Conservation (phyloP, 441 rosid species). For the Populus trichocarpa region DNA sequence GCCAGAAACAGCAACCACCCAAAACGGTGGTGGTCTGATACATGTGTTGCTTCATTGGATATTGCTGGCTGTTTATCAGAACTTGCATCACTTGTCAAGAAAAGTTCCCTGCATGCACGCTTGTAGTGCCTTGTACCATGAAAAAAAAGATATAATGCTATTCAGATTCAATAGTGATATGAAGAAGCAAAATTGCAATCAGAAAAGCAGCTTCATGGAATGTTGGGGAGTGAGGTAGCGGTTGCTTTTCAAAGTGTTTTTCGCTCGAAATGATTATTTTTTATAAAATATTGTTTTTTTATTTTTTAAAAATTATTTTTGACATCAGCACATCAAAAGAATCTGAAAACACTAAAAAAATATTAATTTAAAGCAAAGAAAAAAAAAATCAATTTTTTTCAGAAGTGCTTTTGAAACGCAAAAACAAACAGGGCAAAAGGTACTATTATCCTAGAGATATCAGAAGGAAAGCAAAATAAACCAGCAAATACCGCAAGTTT, state of each 20-base stretch:
- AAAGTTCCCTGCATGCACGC: slow-evolving; percentile 71
- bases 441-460: background rate
- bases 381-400: background rate
- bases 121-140: slow-evolving; percentile 64
- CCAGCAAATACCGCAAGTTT: background rate
- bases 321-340: too few relatives aligned
- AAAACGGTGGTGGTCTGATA: slow-evolving; percentile 66
- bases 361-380: too few relatives aligned
- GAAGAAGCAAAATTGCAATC: background rate
- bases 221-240: too few relatives aligned
- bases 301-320: too few relatives aligned
- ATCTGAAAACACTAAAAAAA: too few relatives aligned
- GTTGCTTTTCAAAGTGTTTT: too few relatives aligned
- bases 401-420: too few relatives aligned
- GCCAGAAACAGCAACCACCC: slow-evolving; percentile 97
- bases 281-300: too few relatives aligned
- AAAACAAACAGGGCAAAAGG: background rate
- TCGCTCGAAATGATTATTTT: too few relatives aligned
- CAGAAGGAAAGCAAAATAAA: background rate
- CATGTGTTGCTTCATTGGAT: slow-evolving; percentile 34
- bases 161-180: background rate
- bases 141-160: slow-evolving; percentile 18
- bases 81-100: slow-evolving; percentile 49
- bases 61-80: slow-evolving; percentile 40
- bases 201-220: background rate